These are phyloP conservation scores for Malus sylvestris DNA, from an alignment of 306 rosid species.

Conservation along the genomic window DNA sequence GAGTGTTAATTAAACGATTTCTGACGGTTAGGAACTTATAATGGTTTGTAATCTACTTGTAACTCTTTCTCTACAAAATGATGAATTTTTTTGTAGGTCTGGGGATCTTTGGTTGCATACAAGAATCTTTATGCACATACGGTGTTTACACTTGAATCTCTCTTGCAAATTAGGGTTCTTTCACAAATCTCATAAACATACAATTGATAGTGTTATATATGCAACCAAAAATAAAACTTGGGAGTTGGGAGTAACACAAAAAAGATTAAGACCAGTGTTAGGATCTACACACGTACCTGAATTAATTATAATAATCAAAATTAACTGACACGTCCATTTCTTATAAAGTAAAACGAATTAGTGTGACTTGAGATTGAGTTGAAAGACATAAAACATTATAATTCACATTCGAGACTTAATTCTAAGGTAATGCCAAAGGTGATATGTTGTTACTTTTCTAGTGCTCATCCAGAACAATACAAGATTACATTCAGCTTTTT, in stretches of 20 bases:
- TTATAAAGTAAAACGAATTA: background rate
- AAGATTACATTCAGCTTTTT: background rate
- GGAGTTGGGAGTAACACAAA: background rate
- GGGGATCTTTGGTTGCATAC: background rate
- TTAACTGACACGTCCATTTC: too few relatives aligned
- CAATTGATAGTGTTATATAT: background rate
- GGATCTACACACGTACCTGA: background rate
- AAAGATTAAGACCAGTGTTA: too few relatives aligned
- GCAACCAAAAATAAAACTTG: background rate
- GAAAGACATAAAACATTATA: slow-evolving; percentile 23
- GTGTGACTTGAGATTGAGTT: slow-evolving; percentile 7
- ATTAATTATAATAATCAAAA: too few relatives aligned
- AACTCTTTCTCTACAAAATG: background rate
- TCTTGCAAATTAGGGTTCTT: background rate
- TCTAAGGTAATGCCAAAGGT: slow-evolving; percentile 2
- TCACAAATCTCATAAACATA: background rate
- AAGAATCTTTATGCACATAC: background rate
- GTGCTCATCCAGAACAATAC: background rate
- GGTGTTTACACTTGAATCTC: background rate
- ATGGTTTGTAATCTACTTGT: background rate
- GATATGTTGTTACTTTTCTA: background rate
- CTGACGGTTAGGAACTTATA: background rate
- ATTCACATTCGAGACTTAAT: slow-evolving; percentile 19
- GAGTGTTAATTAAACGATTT: background rate
- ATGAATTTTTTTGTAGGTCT: background rate